Evolutionary conservation across 2,329 filamentous ascomycete genomes (phyloP), one percentile per base, ranked within the genome.

Genomic region (Pseudogymnoascus sp.): DNA sequence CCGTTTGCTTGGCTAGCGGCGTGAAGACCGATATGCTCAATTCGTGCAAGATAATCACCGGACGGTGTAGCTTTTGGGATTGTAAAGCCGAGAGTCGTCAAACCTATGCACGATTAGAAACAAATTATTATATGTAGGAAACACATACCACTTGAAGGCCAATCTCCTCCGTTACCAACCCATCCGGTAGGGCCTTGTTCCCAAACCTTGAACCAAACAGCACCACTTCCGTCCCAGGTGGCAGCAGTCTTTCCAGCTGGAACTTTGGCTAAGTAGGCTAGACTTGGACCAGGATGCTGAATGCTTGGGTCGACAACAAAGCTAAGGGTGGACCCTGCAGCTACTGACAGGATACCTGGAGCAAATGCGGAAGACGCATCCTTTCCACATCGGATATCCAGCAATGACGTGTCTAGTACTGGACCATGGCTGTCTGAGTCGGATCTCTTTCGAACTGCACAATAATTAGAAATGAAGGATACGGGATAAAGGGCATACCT

Each of bases 1-100:
- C 65, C 67, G 2, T 62, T 61, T n/a, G 62, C 38, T 23, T 21
- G 33, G 11, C 37, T 12, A 14, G 66, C 68, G 4, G 41, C 58
- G 41, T 70, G 67, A 11, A 69, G 64, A 18, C 59, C 73, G 52
- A 75, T 74, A 60, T 75, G 74, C 66, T 76, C 74, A 18, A 69
- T 65, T 11, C 74, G 73, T 49, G 73, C 61, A 62, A 76, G 72
- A 59, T 75, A 75, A 62, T 78, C 74, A 14, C 77, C 77, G 41
- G 66, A 63, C 35, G 76, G 73, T 43, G 72, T 70, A 60, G 71
- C 65, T 18, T 64, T 65, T 28, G 74, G 75, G 61, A 77, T 73
- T 5, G 69, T 74, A 25, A 73, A 70, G 62, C 73, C 71, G 12
- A 71, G 66, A 11, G 68, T 69, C 1, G 59, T 64, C 25, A 55